phyloP scores from a whole-genome alignment of 345 rosid species.

The Populus alba region DNA sequence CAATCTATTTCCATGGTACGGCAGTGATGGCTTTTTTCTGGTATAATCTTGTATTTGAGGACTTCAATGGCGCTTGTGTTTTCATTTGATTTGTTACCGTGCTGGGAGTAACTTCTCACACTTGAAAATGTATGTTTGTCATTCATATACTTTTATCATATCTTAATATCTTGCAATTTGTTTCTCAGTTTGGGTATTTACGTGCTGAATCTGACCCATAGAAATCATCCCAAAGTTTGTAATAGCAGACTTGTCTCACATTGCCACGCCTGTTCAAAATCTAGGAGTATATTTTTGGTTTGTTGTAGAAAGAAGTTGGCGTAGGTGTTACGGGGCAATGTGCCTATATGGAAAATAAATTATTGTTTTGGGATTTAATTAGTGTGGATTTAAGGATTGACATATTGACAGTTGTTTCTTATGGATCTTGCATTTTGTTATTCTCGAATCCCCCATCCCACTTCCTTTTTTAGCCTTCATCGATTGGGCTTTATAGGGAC shows the following conservation, averaged over 20 bases:
- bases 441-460: not conserved
- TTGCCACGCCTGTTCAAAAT: not conserved
- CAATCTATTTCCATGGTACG: conserved; percentile 5
- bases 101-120: conserved; percentile 7
- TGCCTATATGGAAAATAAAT: not conserved
- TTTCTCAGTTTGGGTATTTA: not conserved
- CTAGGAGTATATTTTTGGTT: not conserved
- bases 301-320: not conserved
- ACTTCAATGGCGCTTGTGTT: conserved; percentile 19
- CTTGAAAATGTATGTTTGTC: conserved; percentile 10
- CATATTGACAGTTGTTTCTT: not conserved
- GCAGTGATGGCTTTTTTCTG: conserved; percentile 15
- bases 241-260: not conserved
- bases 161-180: not conserved
- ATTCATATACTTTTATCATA: not conserved
- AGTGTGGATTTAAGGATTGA: not conserved
- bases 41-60: conserved; percentile 1
- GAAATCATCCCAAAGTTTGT: not conserved
- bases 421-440: not conserved
- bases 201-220: not conserved
- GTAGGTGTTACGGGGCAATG: not conserved
- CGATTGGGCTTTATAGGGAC: too few species aligned
- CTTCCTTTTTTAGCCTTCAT: not conserved
- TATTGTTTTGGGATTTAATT: not conserved
- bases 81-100: conserved; percentile 25